A percentile compares a stretch with the other conserved stretches of the same genome.
Conservation (phyloP, 768 basidiomycete species). For the Tylopilus rubrobrunneus region DNA sequence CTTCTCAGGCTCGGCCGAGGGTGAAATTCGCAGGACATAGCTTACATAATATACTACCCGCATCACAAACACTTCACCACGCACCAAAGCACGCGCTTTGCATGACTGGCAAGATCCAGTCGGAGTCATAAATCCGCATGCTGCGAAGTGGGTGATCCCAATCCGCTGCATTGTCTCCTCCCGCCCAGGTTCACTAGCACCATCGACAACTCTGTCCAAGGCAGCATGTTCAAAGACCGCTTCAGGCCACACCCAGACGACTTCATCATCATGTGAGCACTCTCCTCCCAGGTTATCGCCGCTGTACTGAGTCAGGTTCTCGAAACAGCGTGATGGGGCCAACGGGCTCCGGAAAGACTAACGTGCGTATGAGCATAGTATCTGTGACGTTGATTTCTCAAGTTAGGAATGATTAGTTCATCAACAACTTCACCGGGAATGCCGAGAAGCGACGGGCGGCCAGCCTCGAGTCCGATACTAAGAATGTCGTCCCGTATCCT, state of each 20-base stretch:
- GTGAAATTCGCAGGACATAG: too few relatives aligned
- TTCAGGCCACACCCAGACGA: slow-evolving; percentile 12
- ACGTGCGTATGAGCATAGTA: background rate
- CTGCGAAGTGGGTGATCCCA: too few relatives aligned
- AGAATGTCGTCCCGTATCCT: slow-evolving; percentile 1
- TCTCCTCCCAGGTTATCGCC: background rate
- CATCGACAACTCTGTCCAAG: background rate
- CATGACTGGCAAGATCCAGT: too few relatives aligned
- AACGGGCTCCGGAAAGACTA: too few relatives aligned
- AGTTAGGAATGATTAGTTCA: slow-evolving; percentile 2
- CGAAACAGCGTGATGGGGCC: too few relatives aligned
- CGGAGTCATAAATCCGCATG: background rate
- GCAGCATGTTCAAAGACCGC: background rate
- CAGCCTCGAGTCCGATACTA: slow-evolving; percentile 12
- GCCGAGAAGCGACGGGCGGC: too few relatives aligned
- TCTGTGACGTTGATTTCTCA: background rate
- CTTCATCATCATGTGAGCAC: slow-evolving; percentile 13
- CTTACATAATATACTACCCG: too few relatives aligned
- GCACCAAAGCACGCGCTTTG: too few relatives aligned
- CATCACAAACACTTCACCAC: background rate
- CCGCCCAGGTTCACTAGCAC: background rate
- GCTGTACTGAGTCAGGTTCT: too few relatives aligned
- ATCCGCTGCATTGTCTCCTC: background rate
- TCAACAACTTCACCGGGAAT: slow-evolving; percentile 10
- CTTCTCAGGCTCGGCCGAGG: too few relatives aligned